phyloP scores from a whole-genome alignment of 352 stramenopile species.

The Phytophthora pistaciae region DNA sequence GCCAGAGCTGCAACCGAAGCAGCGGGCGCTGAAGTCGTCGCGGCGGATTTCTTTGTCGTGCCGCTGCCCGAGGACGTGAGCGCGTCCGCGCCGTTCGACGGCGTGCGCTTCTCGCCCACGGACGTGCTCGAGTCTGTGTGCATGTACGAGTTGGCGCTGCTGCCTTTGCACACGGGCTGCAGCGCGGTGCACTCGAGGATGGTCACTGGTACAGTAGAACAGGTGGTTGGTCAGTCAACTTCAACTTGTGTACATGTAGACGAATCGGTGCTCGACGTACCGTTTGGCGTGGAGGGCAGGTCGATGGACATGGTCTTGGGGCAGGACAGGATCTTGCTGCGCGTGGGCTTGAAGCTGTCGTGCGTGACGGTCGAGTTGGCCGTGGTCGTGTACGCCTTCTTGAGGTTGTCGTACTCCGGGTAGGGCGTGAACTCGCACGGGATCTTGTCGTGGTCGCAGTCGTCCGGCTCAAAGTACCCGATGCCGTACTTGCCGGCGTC shows the following conservation, averaged over 20 bases:
- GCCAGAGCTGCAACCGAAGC: background rate
- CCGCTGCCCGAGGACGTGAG: conserved; percentile 19
- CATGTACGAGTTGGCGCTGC: conserved; percentile 60
- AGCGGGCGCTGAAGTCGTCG: background rate
- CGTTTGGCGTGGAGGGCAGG: conserved; percentile 43
- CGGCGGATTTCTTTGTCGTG: conserved; percentile 10
- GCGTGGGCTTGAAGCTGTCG: conserved; percentile 45
- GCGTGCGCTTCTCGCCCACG: conserved; percentile 41
- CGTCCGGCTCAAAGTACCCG: conserved; percentile 74
- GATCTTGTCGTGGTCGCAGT: conserved; percentile 70
- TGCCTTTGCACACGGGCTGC: conserved; percentile 67
- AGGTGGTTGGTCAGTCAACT: conserved; percentile 4
- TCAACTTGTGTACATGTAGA: conserved; percentile 16
- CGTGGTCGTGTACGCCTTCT: conserved; percentile 78
- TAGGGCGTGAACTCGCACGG: conserved; percentile 72
- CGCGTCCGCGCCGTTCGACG: conserved; percentile 28
- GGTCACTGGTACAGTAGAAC: conserved; percentile 35
- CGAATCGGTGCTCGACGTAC: conserved; percentile 21
- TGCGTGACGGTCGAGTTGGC: conserved; percentile 59
- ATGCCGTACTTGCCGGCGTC: conserved; percentile 79
- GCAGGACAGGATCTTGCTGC: conserved; percentile 50
- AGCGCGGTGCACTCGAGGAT: conserved; percentile 54
- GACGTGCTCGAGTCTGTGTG: conserved; percentile 36
- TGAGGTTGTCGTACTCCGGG: conserved; percentile 78
- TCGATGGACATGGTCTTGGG: conserved; percentile 45